A percentile compares a stretch with the other conserved stretches of the same genome.
Conservation (phyloP, 495 filamentous ascomycete species). For the Penicillium manginii region DNA sequence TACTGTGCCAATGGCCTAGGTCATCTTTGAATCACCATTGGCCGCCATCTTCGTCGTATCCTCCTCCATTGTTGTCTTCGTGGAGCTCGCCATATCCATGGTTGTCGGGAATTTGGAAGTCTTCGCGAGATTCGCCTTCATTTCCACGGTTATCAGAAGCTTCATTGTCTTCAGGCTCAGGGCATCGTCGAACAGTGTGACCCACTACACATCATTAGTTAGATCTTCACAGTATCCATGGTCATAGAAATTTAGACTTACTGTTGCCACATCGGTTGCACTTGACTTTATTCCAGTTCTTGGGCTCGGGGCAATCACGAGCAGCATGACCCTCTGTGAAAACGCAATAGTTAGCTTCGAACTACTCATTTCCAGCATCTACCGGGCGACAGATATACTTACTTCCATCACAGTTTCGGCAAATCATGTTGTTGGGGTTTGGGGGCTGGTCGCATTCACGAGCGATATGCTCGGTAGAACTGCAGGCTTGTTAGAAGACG, state of each 20-base stretch:
- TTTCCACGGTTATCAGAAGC: background rate
- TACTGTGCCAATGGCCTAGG: background rate
- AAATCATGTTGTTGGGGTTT: conserved; percentile 54
- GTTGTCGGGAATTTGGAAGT: background rate
- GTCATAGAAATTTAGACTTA: conserved; percentile 33
- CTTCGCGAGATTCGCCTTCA: background rate
- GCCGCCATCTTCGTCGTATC: background rate
- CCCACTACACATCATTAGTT: conserved; percentile 55
- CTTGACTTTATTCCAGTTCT: conserved; percentile 73
- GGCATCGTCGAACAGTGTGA: conserved; percentile 67
- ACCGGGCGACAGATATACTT: conserved; percentile 11
- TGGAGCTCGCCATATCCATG: background rate
- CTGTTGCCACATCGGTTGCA: conserved; percentile 77
- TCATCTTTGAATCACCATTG: background rate
- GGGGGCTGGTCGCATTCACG: conserved; percentile 60
- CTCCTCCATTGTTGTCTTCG: background rate
- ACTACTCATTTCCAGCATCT: background rate
- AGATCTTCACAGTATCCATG: background rate
- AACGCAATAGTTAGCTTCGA: background rate
- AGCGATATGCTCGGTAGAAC: conserved; percentile 55
- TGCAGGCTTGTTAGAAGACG: conserved; percentile 27
- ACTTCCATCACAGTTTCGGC: conserved; percentile 72
- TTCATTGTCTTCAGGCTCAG: conserved; percentile 40
- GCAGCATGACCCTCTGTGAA: conserved; percentile 64
- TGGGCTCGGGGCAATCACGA: conserved; percentile 76